Conservation (phyloP, 2,329 filamentous ascomycete genomes). For the Fusarium chlamydosporum region DNA sequence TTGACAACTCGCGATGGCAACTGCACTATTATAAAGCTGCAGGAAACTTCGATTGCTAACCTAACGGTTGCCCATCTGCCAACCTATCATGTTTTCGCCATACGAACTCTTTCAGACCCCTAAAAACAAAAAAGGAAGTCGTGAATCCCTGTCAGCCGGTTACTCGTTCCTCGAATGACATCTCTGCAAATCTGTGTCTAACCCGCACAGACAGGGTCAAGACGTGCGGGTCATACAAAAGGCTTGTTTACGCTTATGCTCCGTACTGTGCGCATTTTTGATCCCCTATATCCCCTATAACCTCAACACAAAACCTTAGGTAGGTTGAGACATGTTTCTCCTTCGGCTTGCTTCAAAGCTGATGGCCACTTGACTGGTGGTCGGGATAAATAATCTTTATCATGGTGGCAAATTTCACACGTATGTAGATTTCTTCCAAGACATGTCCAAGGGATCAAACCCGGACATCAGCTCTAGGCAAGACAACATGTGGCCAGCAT, state of each 20-base stretch:
- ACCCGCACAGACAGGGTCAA: conserved; percentile 43
- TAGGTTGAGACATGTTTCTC: conserved; percentile 41
- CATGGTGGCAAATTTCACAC: conserved; percentile 7
- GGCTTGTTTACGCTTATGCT: conserved; percentile 47
- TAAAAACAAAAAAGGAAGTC: conserved; percentile 35
- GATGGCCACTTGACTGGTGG: conserved; percentile 12
- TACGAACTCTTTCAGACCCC: conserved; percentile 24
- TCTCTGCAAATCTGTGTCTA: conserved; percentile 23
- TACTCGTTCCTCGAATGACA: conserved; percentile 40
- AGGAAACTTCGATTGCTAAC: neutral
- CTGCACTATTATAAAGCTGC: no score
- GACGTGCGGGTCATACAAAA: conserved; percentile 45
- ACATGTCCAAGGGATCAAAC: conserved; percentile 30
- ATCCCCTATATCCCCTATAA: conserved; percentile 5
- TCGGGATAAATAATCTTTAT: neutral
- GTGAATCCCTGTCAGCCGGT: conserved; percentile 30
- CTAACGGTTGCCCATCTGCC: conserved; percentile 10
- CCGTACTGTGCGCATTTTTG: conserved; percentile 21
- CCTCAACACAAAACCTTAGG: neutral
- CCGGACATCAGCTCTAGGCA: conserved; percentile 19
- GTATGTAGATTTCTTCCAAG: conserved; percentile 4
- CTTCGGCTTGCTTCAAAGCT: conserved; percentile 6
- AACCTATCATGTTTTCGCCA: conserved; percentile 26
- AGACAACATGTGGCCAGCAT: conserved; percentile 30
- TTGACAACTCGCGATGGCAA: neutral